Evolutionary conservation across 495 filamentous ascomycete genomes (phyloP).

Genomic region (Podospora sp.): DNA sequence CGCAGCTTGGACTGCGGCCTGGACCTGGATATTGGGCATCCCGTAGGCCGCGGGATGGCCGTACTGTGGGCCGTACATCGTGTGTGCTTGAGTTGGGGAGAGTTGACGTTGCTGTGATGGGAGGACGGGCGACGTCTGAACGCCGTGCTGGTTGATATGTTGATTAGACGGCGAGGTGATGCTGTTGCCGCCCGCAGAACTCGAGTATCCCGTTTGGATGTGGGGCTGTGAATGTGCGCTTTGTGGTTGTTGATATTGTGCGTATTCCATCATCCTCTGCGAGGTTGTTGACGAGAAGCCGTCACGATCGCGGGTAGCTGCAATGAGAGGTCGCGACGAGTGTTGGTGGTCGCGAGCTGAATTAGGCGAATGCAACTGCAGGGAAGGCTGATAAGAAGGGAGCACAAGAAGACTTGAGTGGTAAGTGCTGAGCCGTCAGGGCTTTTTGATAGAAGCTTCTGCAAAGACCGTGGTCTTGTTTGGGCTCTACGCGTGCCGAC

Average conservation of each 20-base stretch:
- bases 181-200: slow-evolving; percentile 59
- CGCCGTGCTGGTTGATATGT: slow-evolving; percentile 49
- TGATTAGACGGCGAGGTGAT: slow-evolving; percentile 64
- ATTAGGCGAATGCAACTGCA: slow-evolving; percentile 22
- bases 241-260: slow-evolving; percentile 65
- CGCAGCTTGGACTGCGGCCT: slow-evolving; percentile 51
- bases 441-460: slow-evolving; percentile 33
- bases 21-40: slow-evolving; percentile 61
- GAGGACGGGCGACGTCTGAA: slow-evolving; percentile 65
- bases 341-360: slow-evolving; percentile 9
- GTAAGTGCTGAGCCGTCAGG: slow-evolving; percentile 24
- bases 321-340: slow-evolving; percentile 17
- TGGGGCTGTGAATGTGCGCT: slow-evolving; percentile 53
- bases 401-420: slow-evolving; percentile 6
- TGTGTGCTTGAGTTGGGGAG: slow-evolving; percentile 57
- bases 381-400: slow-evolving; percentile 25
- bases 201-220: slow-evolving; percentile 48
- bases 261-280: slow-evolving; percentile 68
- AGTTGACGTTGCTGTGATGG: slow-evolving; percentile 60
- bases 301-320: slow-evolving; percentile 26
- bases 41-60: slow-evolving; percentile 63
- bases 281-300: slow-evolving; percentile 26
- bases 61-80: slow-evolving; percentile 62
- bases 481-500: slow-evolving; percentile 48
- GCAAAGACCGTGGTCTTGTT: slow-evolving; percentile 28